Base-by-base conservation (phyloP, 2,329 filamentous ascomycete genomes). In the Eutypella sp. region DNA sequence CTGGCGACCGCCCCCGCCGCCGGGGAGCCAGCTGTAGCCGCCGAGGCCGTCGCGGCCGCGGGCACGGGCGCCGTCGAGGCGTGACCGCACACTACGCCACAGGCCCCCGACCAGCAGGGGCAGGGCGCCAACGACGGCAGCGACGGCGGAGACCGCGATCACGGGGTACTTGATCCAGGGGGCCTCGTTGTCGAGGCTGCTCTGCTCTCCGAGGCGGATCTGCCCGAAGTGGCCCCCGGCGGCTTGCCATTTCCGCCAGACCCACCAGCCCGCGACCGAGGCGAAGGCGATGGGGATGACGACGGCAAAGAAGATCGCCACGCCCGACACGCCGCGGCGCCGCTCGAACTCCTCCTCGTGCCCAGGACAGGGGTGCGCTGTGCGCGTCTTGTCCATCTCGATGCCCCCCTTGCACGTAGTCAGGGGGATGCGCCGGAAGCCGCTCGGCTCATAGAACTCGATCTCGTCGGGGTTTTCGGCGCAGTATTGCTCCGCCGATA, bases 371-470 rank as follows among this genome's bases (percentile, higher is more conserved):
- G 85, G 69, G 41, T 80, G 73, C 1, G 80, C 67, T 9, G 71
- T 66, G 25, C 77, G 73, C 13, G 74, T 78, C 65, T 84, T 84
- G 64, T 96, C 90, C 40, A 87, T 73, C 58, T 92, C 84, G 4
- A 68, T 68, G 36, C 92, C 93, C 29, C 84, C 89, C 37, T 76
- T 54, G 65, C 95, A 99, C 1, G 91, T 97, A 1, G 89, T 90
- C 41, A 96, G 78, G 0, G 91, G 92, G 47, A 99, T 88, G 47
- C 85, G 84, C 42, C 93, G 87, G 71, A 95, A 97, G 40, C 90
- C 90, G 1, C 89, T 93, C 5, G 87, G 83, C 52, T 90, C 82
- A 70, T 82, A 93, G 71, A 86, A 99, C 59, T 93, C 84, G 24
- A 81, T 68, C n/a, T 71, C 76, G 23, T 87, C 80, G 1, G 87